Evolutionary conservation across 1,284 basidiomycete genomes (phyloP).

Genomic region (Mycena sp.): DNA sequence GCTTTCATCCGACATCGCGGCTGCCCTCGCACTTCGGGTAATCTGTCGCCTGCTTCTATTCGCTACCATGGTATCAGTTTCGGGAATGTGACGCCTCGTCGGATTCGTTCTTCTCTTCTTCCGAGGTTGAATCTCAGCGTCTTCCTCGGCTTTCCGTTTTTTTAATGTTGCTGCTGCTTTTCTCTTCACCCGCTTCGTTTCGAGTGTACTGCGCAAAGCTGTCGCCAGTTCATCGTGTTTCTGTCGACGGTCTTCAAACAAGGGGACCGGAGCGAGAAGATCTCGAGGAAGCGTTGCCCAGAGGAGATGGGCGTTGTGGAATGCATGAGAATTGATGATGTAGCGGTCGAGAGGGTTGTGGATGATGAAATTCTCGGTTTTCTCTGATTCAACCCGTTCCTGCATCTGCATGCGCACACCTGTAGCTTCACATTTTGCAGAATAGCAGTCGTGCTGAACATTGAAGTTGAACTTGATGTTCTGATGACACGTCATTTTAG

Average conservation of each 20-base stretch:
- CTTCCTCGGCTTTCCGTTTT: not conserved
- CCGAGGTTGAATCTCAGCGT: not conserved
- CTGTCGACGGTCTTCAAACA: not conserved
- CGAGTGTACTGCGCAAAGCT: not conserved
- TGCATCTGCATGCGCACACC: not conserved
- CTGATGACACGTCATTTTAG: not conserved
- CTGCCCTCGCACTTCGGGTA: not conserved
- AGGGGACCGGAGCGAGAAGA: not conserved
- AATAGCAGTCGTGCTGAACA: not conserved
- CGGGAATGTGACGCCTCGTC: not conserved
- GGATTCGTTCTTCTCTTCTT: not conserved
- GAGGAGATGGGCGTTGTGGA: not conserved
- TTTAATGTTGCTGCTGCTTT: not conserved
- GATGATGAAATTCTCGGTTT: not conserved
- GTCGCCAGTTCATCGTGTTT: not conserved
- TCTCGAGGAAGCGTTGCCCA: not conserved
- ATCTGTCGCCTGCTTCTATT: not conserved
- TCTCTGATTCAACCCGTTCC: not conserved
- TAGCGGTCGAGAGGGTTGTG: not conserved
- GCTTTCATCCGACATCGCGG: not conserved
- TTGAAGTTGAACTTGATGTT: slow-evolving; percentile 5
- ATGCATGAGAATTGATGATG: not conserved
- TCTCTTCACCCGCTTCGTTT: not conserved
- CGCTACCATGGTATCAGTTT: not conserved
- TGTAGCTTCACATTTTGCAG: slow-evolving; percentile 8